Conservation (phyloP, 257 asterid species). For the Prunella vulgaris region DNA sequence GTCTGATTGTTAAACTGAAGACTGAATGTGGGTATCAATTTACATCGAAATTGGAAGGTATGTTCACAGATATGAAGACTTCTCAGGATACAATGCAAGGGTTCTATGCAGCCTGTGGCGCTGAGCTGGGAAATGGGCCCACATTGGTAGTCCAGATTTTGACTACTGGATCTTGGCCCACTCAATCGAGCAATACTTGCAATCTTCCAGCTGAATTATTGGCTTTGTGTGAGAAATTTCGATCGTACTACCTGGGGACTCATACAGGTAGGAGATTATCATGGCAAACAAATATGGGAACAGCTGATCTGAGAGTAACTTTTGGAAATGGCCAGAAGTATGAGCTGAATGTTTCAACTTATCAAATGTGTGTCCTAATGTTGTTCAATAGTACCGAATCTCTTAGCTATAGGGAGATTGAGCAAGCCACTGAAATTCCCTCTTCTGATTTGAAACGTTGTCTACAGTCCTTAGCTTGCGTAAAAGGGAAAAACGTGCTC, state of each 20-base stretch:
- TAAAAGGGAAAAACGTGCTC: slow-evolving; percentile 75
- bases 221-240: slow-evolving; percentile 65
- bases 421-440: slow-evolving; percentile 79
- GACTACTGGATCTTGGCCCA: slow-evolving; percentile 91
- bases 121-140: slow-evolving; percentile 63
- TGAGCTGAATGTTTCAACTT: slow-evolving; percentile 81
- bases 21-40: slow-evolving; percentile 90
- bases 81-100: slow-evolving; percentile 92
- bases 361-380: slow-evolving; percentile 89
- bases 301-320: slow-evolving; percentile 73
- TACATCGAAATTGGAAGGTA: slow-evolving; percentile 85
- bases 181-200: slow-evolving; percentile 64
- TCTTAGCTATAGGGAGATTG: slow-evolving; percentile 66
- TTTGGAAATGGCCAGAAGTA: slow-evolving; percentile 84
- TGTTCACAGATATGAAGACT: slow-evolving; percentile 94
- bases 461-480: slow-evolving; percentile 79
- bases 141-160: slow-evolving; percentile 75
- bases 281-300: slow-evolving; percentile 93
- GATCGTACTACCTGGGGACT: slow-evolving; percentile 79
- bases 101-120: slow-evolving; percentile 49
- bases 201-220: slow-evolving; percentile 69
- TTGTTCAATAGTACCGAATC: slow-evolving; percentile 63
- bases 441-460: slow-evolving; percentile 76
- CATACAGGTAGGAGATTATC: slow-evolving; percentile 76
- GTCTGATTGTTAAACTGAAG: slow-evolving; percentile 76